Evolutionary conservation across 345 rosid species (phyloP).

Genomic region (Garcia nutans): DNA sequence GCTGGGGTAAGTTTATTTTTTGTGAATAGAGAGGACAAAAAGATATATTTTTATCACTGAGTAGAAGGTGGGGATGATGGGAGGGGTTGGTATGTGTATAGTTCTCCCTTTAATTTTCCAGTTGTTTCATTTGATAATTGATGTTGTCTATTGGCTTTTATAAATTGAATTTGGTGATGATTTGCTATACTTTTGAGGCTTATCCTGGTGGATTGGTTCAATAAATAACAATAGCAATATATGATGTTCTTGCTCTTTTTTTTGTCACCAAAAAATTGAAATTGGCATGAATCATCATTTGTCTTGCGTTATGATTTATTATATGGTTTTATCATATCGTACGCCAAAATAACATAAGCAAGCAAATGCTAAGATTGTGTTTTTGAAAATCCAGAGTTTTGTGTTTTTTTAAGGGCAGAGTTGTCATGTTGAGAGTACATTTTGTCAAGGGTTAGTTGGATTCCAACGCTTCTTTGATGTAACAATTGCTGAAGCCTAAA

Average conservation of each 20-base stretch:
- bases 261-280: background rate
- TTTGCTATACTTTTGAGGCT: slow-evolving; percentile 17
- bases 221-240: background rate
- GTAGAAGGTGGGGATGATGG: background rate
- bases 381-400: slow-evolving; percentile 1
- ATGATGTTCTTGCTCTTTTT: background rate
- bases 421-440: slow-evolving; percentile 19
- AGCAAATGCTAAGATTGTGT: background rate
- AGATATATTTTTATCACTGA: slow-evolving; percentile 28
- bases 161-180: slow-evolving; percentile 35
- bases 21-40: slow-evolving; percentile 40
- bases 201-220: slow-evolving; percentile 33
- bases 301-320: background rate
- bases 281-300: slow-evolving; percentile 7
- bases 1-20: slow-evolving; percentile 17
- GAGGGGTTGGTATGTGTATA: slow-evolving; percentile 39
- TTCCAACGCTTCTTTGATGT: slow-evolving; percentile 25
- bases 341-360: background rate
- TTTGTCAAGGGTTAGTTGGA: slow-evolving; percentile 32
- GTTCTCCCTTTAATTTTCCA: slow-evolving; percentile 22
- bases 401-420: background rate
- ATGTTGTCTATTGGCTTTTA: slow-evolving; percentile 22
- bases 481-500: slow-evolving; percentile 7
- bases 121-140: slow-evolving; percentile 26
- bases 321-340: background rate